phyloP scores from a whole-genome alignment of 257 asterid genomes.

The Oldenlandia corymbosa region DNA sequence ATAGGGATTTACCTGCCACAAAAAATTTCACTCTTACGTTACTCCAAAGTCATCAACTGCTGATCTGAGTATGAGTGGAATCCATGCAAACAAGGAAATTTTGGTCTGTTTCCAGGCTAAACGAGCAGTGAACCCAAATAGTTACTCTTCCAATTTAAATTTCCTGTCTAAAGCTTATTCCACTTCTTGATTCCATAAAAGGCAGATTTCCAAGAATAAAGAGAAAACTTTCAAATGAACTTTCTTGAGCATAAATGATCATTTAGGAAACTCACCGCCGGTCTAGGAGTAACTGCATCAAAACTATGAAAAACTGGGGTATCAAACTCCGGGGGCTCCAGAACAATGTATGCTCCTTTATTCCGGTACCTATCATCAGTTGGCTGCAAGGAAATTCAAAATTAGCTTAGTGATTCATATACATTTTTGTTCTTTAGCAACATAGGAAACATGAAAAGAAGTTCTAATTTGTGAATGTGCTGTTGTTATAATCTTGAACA shows the following conservation, averaged over 20 bases:
- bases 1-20: conserved; percentile 69
- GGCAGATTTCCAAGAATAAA: neutral
- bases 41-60: neutral
- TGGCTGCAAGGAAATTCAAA: conserved; percentile 47
- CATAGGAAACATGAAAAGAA: too few species aligned
- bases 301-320: conserved; percentile 68
- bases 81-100: neutral
- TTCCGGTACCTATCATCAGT: conserved; percentile 78
- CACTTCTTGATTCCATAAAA: neutral
- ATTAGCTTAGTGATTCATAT: neutral
- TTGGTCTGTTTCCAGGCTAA: neutral
- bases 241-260: neutral
- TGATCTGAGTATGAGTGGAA: neutral
- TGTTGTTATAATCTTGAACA: too few species aligned
- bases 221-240: neutral
- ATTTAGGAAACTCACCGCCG: conserved; percentile 47
- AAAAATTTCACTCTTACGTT: conserved; percentile 4
- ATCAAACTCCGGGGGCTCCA: conserved; percentile 76
- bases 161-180: neutral
- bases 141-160: neutral
- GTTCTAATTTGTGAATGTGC: too few species aligned
- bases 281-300: conserved; percentile 90
- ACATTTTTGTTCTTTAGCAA: neutral
- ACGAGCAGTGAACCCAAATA: neutral
- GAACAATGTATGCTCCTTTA: conserved; percentile 82